Evolutionary conservation across 2,329 filamentous ascomycete species (phyloP).

Genomic region (Exophiala xenobiotica): DNA sequence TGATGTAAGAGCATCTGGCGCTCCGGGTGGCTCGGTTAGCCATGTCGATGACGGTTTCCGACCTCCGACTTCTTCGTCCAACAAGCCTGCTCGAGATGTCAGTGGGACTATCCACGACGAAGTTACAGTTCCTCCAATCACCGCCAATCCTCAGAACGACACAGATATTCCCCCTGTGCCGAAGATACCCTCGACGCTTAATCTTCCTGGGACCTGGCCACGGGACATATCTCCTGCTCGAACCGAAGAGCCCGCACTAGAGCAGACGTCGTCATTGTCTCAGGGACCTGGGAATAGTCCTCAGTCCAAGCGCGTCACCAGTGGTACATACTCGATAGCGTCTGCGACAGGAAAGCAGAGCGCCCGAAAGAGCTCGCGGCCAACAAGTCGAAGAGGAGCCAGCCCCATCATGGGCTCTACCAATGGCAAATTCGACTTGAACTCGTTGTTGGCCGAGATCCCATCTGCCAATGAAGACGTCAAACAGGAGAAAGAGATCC

Average conservation of each 20-base stretch:
- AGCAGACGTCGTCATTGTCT: background rate
- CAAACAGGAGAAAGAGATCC: conserved; percentile 14
- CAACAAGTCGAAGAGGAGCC: conserved; percentile 19
- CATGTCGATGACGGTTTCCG: background rate
- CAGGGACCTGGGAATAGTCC: conserved; percentile 4
- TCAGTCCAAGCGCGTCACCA: conserved; percentile 9
- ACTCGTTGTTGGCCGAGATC: conserved; percentile 26
- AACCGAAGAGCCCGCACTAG: conserved; percentile 1
- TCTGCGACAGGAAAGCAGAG: conserved; percentile 17
- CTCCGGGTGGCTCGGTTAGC: background rate
- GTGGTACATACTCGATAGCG: conserved; percentile 6
- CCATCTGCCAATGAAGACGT: conserved; percentile 17
- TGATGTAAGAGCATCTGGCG: conserved; percentile 19
- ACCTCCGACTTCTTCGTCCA: conserved; percentile 11
- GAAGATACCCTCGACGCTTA: conserved; percentile 43
- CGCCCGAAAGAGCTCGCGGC: conserved; percentile 13
- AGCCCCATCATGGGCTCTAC: conserved; percentile 8
- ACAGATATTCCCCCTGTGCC: conserved; percentile 48
- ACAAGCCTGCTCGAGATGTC: background rate
- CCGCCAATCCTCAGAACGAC: conserved; percentile 12
- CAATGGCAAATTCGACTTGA: conserved; percentile 27
- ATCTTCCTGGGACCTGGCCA: conserved; percentile 44
- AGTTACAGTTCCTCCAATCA: conserved; percentile 11
- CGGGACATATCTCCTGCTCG: conserved; percentile 36
- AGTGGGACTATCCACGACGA: conserved; percentile 20